phyloP scores from a whole-genome alignment of 306 rosid species.

The Quercus bicolor region DNA sequence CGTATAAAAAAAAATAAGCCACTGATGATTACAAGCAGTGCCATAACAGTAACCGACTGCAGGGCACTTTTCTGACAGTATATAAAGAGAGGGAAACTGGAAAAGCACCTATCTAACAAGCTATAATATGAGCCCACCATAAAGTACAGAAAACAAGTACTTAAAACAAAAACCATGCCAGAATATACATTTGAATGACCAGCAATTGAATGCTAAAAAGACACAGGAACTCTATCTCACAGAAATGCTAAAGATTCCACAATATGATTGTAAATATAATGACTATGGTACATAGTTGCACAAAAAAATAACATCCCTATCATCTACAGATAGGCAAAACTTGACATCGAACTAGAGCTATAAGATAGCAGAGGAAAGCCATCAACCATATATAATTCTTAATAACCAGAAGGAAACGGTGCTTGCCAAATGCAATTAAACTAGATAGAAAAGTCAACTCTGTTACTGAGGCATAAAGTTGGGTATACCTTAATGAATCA shows the following conservation, averaged over 20 bases:
- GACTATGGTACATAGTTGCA: conserved; percentile 10
- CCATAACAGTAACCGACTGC: background rate
- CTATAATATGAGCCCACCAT: background rate
- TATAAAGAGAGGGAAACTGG: background rate
- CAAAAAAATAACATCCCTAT: conserved; percentile 7
- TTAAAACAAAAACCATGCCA: background rate
- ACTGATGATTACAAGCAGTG: background rate
- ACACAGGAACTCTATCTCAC: background rate
- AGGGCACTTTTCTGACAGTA: background rate
- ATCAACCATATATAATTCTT: background rate
- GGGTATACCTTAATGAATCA: conserved; percentile 42
- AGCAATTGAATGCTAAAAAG: background rate
- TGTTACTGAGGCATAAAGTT: conserved; percentile 5
- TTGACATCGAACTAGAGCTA: conserved; percentile 10
- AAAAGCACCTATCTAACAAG: background rate
- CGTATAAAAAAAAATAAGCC: background rate
- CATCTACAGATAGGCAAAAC: conserved; percentile 9
- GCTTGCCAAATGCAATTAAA: conserved; percentile 5
- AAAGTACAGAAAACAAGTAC: background rate
- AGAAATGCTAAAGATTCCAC: background rate
- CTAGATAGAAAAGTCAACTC: background rate
- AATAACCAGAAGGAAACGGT: background rate
- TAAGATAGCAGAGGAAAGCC: background rate
- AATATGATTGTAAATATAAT: background rate
- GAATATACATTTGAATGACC: background rate